Evolutionary conservation across 1,139 yeast species (phyloP), one percentile per base, ranked within the genome.

Genomic region (Pichia sp.): DNA sequence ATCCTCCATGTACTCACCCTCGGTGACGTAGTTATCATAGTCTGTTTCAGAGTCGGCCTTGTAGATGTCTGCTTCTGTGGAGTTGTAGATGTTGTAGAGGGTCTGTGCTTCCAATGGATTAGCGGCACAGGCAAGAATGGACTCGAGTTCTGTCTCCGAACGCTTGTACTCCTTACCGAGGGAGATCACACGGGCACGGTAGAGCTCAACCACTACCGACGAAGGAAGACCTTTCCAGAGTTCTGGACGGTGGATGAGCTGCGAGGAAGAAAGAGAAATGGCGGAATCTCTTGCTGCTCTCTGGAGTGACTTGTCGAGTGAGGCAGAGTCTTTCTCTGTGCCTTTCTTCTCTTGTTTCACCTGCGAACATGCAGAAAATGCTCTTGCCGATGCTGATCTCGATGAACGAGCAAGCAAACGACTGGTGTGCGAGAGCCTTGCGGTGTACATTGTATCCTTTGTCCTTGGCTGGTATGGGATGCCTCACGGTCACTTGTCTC

Each of bases 171-270:
- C 73, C 43, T 80, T 77, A 12, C 88, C 89, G 55, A 85, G 64
- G 30, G 56, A 71, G 30, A 77, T 75, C 60, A 80, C 79, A 67
- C 93, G 77, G 61, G 81, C 74, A 61, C 80, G 74, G 66, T 82
- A 87, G 59, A 86, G 74, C 59, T 79, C 79, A 59, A 85, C 75
- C 52, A 86, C 80, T 61, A 78, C 75, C 58, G 82, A 82, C 9
- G 87, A 80, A 20, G 88, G 85, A 55, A 85, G 73, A 0, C 85
- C 87, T 55, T 76, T 73, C 95, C 95, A 86, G 51, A 79, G 75
- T 57, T 80, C 81, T 4, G 95, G 95, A 58, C 81, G 60, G 40
- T 63, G 49, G 31, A 63, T 58, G 31, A 67, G 52, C 43, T 64
- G 56, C 14, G 58, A 57, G 20, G 64, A 64, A 0, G 67, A 60